A percentile compares a stretch with the other conserved stretches of the same genome.
phyloP scores from a whole-genome alignment of 1,284 basidiomycete genomes.

The Cerioporus squamosus region DNA sequence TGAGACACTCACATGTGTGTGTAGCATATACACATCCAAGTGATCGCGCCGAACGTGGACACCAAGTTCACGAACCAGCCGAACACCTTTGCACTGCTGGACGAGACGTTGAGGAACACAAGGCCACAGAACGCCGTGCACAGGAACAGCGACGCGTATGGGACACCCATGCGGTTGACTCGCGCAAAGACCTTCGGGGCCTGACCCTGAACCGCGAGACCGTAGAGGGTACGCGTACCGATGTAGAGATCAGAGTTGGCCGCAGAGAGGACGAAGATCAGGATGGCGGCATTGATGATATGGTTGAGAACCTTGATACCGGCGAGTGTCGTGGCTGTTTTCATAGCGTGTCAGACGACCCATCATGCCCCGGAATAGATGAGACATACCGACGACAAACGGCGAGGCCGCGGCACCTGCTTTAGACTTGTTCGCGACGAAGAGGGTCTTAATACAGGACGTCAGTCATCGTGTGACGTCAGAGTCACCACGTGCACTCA shows the following conservation, averaged over 20 bases:
- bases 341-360: constrained; percentile 1
- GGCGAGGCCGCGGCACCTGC: constrained; percentile 75
- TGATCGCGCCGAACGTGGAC: constrained; percentile 63
- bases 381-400: constrained; percentile 68
- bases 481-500: constrained; percentile 16
- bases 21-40: constrained; percentile 75
- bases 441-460: constrained; percentile 41
- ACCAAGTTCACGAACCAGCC: constrained; percentile 75
- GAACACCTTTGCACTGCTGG: constrained; percentile 65
- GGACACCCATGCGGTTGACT: constrained; percentile 46
- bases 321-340: constrained; percentile 50
- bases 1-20: constrained; percentile 60
- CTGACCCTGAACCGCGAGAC: constrained; percentile 69
- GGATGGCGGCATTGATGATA: constrained; percentile 76
- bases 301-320: constrained; percentile 66
- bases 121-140: constrained; percentile 61
- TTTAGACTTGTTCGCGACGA: constrained; percentile 61
- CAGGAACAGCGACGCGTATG: constrained; percentile 46
- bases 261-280: constrained; percentile 76
- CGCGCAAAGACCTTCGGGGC: constrained; percentile 65
- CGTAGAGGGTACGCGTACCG: constrained; percentile 67
- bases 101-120: constrained; percentile 65
- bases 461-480: not conserved
- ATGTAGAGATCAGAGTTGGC: constrained; percentile 73
- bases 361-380: constrained; percentile 38